Evolutionary conservation across 495 filamentous ascomycete genomes (phyloP).

Genomic region (Xeromyces bisporus): DNA sequence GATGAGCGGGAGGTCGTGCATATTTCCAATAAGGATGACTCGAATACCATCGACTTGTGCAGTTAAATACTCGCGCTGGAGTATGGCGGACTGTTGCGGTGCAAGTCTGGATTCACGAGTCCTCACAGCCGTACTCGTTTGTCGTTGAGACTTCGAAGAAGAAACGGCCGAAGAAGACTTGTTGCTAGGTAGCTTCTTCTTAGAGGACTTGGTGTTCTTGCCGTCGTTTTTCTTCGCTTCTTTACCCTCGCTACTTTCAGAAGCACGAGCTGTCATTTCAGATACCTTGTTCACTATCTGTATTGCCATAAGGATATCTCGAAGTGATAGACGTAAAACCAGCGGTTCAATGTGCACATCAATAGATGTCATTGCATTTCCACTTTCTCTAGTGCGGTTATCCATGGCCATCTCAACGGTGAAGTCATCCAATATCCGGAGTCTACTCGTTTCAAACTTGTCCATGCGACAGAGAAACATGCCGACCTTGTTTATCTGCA

Average conservation of each 20-base stretch:
- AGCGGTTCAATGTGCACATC: constrained; percentile 79
- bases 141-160: constrained; percentile 21
- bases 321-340: constrained; percentile 78
- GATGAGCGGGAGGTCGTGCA: constrained; percentile 85
- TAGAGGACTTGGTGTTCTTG: constrained; percentile 34
- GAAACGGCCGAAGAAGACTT: constrained; percentile 38
- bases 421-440: constrained; percentile 91
- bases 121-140: constrained; percentile 18
- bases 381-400: constrained; percentile 47
- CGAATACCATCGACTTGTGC: constrained; percentile 75
- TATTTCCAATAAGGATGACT: constrained; percentile 83
- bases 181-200: constrained; percentile 46
- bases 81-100: constrained; percentile 33
- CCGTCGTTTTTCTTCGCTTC: constrained; percentile 50
- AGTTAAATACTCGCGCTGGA: constrained; percentile 70
- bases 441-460: constrained; percentile 67
- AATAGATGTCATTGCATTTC: constrained; percentile 56
- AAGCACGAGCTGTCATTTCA: constrained; percentile 47
- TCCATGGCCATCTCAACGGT: constrained; percentile 82
- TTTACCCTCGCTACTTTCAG: constrained; percentile 33
- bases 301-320: constrained; percentile 84
- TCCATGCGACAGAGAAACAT: constrained; percentile 99
- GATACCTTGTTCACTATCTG: constrained; percentile 89
- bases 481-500: constrained; percentile 82
- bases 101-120: constrained; percentile 7